These are phyloP conservation scores for Pythium aquatile DNA, from an alignment of 352 stramenopile genomes.

Conservation along the genomic window DNA sequence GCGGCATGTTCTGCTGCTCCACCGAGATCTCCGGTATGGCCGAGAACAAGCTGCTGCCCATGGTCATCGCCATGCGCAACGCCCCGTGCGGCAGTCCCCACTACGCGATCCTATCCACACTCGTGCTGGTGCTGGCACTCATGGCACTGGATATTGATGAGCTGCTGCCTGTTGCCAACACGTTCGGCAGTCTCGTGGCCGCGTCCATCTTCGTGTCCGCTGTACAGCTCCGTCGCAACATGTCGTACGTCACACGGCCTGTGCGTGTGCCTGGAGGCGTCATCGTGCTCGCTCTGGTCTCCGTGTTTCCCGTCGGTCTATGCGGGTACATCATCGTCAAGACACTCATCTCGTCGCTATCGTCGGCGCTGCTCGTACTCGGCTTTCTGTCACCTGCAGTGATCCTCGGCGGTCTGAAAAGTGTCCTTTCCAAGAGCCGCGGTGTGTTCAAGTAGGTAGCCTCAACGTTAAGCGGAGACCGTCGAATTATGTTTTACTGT, in stretches of 20 bases:
- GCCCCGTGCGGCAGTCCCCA: slow-evolving; percentile 25
- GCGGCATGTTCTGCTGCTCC: slow-evolving; percentile 82
- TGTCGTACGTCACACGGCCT: slow-evolving; percentile 40
- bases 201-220: slow-evolving; percentile 81
- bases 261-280: slow-evolving; percentile 27
- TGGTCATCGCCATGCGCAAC: slow-evolving; percentile 56
- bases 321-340: slow-evolving; percentile 23
- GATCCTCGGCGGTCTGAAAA: slow-evolving; percentile 2
- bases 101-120: slow-evolving; percentile 23
- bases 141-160: slow-evolving; percentile 40
- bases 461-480: background rate
- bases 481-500: background rate
- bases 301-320: slow-evolving; percentile 14
- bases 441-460: background rate
- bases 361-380: slow-evolving; percentile 10
- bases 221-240: slow-evolving; percentile 64
- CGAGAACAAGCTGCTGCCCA: slow-evolving; percentile 74
- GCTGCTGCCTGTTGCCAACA: slow-evolving; percentile 78
- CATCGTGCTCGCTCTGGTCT: slow-evolving; percentile 8
- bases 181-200: slow-evolving; percentile 68
- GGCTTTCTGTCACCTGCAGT: slow-evolving; percentile 12
- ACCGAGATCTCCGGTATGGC: slow-evolving; percentile 76
- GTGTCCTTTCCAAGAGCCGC: background rate
- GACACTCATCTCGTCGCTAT: slow-evolving; percentile 12
- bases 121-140: slow-evolving; percentile 20